These are phyloP conservation scores for Metarhizium guizhouense DNA, from an alignment of 2,329 filamentous ascomycete genomes.

Conservation along the genomic window DNA sequence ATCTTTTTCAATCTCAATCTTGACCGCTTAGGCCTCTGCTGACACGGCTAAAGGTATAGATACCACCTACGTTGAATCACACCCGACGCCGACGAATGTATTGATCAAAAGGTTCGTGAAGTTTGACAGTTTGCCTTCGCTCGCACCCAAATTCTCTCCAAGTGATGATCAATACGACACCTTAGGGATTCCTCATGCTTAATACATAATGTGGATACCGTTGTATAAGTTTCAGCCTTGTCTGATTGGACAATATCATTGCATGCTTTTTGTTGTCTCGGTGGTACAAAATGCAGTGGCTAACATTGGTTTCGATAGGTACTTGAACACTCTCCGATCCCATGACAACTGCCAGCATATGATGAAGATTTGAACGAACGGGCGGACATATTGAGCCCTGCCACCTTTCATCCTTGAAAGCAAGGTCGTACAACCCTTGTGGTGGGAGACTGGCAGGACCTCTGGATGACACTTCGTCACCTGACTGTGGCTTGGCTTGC, in stretches of 20 bases:
- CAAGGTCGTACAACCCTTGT: constrained; percentile 55
- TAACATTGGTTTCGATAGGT: constrained; percentile 36
- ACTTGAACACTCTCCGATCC: constrained; percentile 13
- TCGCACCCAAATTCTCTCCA: constrained; percentile 18
- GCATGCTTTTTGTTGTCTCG: constrained; percentile 1
- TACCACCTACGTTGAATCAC: neutral
- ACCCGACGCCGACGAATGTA: neutral
- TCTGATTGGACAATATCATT: constrained; percentile 41
- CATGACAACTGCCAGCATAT: constrained; percentile 27
- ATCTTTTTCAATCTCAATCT: neutral
- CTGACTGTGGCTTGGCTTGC: constrained; percentile 38
- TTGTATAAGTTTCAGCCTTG: constrained; percentile 59
- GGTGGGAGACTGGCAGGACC: constrained; percentile 39
- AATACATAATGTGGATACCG: constrained; percentile 56
- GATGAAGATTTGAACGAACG: constrained; percentile 62
- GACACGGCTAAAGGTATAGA: neutral
- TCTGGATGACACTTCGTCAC: constrained; percentile 61
- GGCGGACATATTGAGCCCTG: constrained; percentile 56
- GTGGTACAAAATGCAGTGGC: constrained; percentile 12
- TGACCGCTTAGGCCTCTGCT: neutral
- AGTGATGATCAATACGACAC: constrained; percentile 54
- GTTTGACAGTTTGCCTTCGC: neutral
- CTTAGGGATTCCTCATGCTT: constrained; percentile 60
- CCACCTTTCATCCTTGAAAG: constrained; percentile 38
- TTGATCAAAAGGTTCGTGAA: constrained; percentile 37